Percentiles rank a stretch among this genome's conserved stretches.
phyloP scores from a whole-genome alignment of 768 basidiomycete genomes.

The Tricholoma sp. region DNA sequence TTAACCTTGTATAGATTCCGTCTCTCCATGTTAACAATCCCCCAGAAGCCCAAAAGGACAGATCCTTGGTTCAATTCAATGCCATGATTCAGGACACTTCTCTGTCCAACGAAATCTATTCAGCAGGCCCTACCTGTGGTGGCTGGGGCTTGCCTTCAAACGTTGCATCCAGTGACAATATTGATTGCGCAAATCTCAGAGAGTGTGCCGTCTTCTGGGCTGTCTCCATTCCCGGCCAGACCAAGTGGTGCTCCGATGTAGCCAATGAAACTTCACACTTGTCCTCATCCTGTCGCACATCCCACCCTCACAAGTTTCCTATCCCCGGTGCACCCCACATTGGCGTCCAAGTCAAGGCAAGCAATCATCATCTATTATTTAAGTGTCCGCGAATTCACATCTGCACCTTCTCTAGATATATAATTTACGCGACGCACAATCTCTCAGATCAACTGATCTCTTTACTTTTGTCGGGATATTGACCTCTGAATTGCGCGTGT shows the following conservation, averaged over 20 bases:
- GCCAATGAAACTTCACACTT: neutral
- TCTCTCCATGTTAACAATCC: conserved; percentile 42
- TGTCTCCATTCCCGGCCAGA: conserved; percentile 67
- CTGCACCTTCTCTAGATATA: conserved; percentile 45
- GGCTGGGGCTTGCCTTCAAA: conserved; percentile 67
- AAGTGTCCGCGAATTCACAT: neutral
- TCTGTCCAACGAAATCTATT: conserved; percentile 65
- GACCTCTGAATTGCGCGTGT: conserved; percentile 56
- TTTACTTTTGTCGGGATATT: conserved; percentile 72
- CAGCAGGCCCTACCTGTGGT: conserved; percentile 50
- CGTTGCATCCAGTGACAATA: conserved; percentile 15
- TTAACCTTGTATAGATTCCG: conserved; percentile 45
- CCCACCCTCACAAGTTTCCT: conserved; percentile 61
- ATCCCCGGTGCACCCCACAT: conserved; percentile 46
- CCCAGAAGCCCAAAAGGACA: conserved; percentile 42
- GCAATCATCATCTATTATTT: conserved; percentile 17
- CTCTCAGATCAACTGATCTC: conserved; percentile 57
- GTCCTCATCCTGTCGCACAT: conserved; percentile 2
- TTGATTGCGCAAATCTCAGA: conserved; percentile 48
- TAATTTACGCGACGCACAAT: conserved; percentile 36
- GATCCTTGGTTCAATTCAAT: conserved; percentile 66
- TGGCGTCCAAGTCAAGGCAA: conserved; percentile 68
- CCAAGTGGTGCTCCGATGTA: conserved; percentile 45
- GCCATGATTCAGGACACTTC: conserved; percentile 85
- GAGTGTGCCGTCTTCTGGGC: conserved; percentile 70